Conservation (phyloP, 148 eudicot genomes). For the Polygonum aviculare region DNA sequence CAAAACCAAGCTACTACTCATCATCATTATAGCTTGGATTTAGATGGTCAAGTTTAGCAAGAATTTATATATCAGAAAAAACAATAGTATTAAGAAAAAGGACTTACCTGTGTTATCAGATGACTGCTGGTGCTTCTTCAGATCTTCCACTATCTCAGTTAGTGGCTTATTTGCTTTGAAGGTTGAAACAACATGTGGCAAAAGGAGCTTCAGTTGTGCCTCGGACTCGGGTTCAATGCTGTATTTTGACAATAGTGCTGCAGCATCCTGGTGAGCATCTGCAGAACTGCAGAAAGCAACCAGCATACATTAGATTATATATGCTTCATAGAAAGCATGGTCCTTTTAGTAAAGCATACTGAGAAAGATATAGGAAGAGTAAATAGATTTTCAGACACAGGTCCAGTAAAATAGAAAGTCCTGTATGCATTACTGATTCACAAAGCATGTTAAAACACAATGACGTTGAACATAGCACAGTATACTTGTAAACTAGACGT, state of each 20-base stretch:
- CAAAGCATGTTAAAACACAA: background rate
- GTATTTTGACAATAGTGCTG: conserved; percentile 41
- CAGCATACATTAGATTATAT: conserved; percentile 2
- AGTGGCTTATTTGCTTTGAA: conserved; percentile 60
- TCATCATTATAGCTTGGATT: background rate
- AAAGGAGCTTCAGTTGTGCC: conserved; percentile 53
- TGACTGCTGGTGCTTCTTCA: conserved; percentile 54
- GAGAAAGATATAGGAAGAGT: too few relatives aligned
- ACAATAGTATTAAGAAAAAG: background rate
- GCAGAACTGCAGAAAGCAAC: conserved; percentile 41
- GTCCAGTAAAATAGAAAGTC: background rate
- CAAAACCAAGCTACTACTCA: background rate
- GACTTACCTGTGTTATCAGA: conserved; percentile 50
- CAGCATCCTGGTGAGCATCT: conserved; percentile 56
- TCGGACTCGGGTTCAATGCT: conserved; percentile 59
- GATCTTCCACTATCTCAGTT: conserved; percentile 45
- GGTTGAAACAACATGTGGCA: conserved; percentile 67
- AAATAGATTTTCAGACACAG: background rate
- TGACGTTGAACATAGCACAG: background rate
- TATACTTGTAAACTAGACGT: background rate
- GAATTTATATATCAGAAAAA: background rate
- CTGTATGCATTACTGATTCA: background rate
- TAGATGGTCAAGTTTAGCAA: background rate
- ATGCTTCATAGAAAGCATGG: background rate
- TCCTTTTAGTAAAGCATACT: background rate